Conservation (phyloP, 1,284 basidiomycete species). For the Austroboletus olivaceoglutinosus region DNA sequence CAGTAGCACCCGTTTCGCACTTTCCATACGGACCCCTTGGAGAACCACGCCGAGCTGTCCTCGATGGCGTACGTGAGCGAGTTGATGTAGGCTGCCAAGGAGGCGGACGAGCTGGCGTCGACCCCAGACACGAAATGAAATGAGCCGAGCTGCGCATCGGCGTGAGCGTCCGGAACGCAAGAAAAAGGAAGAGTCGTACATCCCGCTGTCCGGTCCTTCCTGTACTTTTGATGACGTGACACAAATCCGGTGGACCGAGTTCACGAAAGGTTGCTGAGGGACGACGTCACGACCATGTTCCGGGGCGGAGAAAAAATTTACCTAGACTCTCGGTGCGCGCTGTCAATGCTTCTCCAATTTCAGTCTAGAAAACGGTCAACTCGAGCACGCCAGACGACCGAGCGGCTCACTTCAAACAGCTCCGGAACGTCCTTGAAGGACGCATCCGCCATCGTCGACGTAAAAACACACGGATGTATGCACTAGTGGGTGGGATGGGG, state of each 20-base stretch:
- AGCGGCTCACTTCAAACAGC: conserved; percentile 50
- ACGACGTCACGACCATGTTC: background rate
- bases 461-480: background rate
- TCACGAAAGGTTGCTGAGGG: conserved; percentile 86
- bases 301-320: conserved; percentile 39
- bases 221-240: conserved; percentile 92
- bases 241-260: conserved; percentile 95
- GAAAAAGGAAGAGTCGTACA: conserved; percentile 48
- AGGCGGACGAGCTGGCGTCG: conserved; percentile 96
- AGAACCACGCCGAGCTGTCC: conserved; percentile 91
- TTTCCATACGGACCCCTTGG: conserved; percentile 85
- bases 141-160: conserved; percentile 69
- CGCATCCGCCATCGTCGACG: conserved; percentile 46
- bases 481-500: background rate
- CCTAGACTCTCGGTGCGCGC: conserved; percentile 92
- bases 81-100: conserved; percentile 97
- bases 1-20: conserved; percentile 94
- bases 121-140: conserved; percentile 93
- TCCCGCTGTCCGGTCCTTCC: conserved; percentile 83
- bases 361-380: conserved; percentile 54
- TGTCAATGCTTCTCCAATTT: conserved; percentile 86
- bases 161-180: background rate
- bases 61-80: conserved; percentile 95
- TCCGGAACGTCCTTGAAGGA: conserved; percentile 65
- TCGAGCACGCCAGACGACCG: background rate